phyloP scores from a whole-genome alignment of 305 asterid species.

The Coffea humblotiana region DNA sequence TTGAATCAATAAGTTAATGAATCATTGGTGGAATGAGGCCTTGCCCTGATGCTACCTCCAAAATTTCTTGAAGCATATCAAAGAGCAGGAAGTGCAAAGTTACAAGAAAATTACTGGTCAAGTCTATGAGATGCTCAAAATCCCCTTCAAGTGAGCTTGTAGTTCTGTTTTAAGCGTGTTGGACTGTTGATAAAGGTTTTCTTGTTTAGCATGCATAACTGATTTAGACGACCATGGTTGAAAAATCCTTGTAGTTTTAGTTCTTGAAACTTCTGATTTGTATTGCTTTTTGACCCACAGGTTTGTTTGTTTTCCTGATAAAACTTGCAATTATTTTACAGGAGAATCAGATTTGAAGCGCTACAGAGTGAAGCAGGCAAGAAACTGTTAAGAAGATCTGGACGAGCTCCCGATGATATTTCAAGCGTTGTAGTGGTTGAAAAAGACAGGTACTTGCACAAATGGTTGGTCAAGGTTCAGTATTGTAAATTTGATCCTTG shows the following conservation, averaged over 20 bases:
- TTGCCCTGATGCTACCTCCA: not conserved
- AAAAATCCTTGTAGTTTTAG: no score
- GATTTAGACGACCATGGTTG: no score
- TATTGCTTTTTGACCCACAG: not conserved
- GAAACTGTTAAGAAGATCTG: constrained; percentile 80
- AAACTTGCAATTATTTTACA: constrained; percentile 25
- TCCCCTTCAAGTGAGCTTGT: no score
- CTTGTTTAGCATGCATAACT: no score
- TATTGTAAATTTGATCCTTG: not conserved
- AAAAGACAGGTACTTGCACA: constrained; percentile 54
- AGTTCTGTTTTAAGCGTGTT: no score
- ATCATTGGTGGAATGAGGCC: not conserved
- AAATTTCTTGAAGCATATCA: not conserved
- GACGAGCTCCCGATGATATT: constrained; percentile 92
- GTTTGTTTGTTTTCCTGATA: constrained; percentile 6
- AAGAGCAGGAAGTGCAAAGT: not conserved
- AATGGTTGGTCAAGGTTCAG: not conserved
- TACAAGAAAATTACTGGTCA: not conserved
- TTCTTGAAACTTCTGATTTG: no score
- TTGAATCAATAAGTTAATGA: no score
- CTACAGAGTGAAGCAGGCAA: constrained; percentile 88
- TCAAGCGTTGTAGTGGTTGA: constrained; percentile 95
- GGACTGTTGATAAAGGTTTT: no score
- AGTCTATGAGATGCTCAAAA: not conserved
- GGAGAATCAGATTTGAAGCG: constrained; percentile 85